These are phyloP conservation scores for Verbena officinalis DNA, from an alignment of 257 asterid species.

Conservation along the genomic window DNA sequence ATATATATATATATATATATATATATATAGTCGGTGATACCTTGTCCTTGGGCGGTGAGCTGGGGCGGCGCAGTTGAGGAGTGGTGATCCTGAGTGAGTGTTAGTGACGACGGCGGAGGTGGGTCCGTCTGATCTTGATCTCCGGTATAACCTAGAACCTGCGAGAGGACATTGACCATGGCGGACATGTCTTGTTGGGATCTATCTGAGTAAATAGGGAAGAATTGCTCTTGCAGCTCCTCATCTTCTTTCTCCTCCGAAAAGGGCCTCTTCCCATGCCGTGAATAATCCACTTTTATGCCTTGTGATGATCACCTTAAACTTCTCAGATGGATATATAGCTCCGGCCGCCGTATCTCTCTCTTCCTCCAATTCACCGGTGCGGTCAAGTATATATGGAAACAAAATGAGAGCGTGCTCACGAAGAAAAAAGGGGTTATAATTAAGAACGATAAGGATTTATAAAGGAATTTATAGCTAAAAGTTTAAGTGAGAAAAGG, in stretches of 20 bases:
- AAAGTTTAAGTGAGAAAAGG: too few species aligned
- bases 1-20: neutral
- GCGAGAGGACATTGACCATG: constrained; percentile 86
- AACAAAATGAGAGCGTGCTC: neutral
- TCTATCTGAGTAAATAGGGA: constrained; percentile 59
- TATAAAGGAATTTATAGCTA: too few species aligned
- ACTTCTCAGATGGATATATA: too few species aligned
- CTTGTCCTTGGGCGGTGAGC: constrained; percentile 47
- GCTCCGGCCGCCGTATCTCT: too few species aligned
- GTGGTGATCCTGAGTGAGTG: constrained; percentile 16
- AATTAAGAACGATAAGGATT: too few species aligned
- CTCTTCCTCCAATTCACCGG: neutral
- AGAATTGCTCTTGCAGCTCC: constrained; percentile 3
- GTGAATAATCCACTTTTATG: constrained; percentile 43
- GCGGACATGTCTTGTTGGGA: constrained; percentile 84
- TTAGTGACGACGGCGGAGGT: constrained; percentile 17
- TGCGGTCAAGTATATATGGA: neutral
- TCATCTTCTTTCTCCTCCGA: constrained; percentile 54
- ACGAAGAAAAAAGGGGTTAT: neutral
- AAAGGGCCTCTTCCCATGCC: constrained; percentile 55
- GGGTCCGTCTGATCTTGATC: neutral
- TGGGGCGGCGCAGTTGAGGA: constrained; percentile 35
- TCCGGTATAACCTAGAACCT: constrained; percentile 63
- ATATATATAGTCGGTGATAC: too few species aligned
- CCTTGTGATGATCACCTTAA: neutral